Evolutionary conservation across 805 yeast species (phyloP), one percentile per base, ranked within the genome.

Genomic region (Kodamaea kakaduensis): DNA sequence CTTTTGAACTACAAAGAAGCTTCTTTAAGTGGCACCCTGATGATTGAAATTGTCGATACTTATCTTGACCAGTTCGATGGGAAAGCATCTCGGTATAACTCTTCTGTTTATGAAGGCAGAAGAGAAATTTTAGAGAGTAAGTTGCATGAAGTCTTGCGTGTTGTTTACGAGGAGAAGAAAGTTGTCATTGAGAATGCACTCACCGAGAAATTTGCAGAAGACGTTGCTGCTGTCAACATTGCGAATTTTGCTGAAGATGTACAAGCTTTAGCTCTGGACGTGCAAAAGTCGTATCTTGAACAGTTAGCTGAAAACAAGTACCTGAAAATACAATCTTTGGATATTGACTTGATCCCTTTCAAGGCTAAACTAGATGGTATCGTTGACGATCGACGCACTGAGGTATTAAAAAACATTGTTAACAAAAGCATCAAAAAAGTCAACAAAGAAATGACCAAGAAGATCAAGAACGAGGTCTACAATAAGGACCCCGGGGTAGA

Each of bases 81-180:
- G 4, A 69, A 71, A 38, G 98, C 97, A 1, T 72, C 93, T 1
- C 77, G 88, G 37, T 93, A 93, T 54, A 71, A 77, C 34, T 57
- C 65, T 24, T 40, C 71, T 2, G 94, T 89, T 2, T 93, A 84
- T 55, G 51, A 66, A 26, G 81, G 78, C 35, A 82, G 82, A 52
- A 71, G 82, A 38, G 47, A 42, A 1, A 67, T 62, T 9, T 66
- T 93, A 34, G 40, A 50, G 3, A 56, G 56, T 7, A 73, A 71
- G 37, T 61, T 88, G 28, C 74, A 77, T 45, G 41, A 23, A 7
- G 49, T 50, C 29, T 51, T 56, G 35, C 38, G 54, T 23, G 67
- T 66, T 15, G 52, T 81, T 5, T 70, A 74, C 42, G 60, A 52
- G 10, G 50, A 54, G 24, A 48, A 52, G 25, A 54, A 58, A 38